These are phyloP conservation scores for Xylaria castorea DNA, from an alignment of 495 filamentous ascomycete species.

Conservation along the genomic window DNA sequence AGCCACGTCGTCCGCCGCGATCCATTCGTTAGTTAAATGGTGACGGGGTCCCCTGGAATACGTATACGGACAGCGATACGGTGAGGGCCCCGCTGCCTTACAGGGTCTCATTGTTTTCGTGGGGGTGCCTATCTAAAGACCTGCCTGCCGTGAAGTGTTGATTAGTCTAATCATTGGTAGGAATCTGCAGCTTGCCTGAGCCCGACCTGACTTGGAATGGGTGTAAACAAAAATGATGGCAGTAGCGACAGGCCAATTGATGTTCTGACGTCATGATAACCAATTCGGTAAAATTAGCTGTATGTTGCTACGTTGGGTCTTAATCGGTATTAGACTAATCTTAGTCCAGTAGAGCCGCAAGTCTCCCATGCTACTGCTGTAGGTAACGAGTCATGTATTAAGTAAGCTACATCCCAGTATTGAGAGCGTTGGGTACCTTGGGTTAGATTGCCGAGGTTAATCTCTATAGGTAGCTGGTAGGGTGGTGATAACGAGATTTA, in stretches of 20 bases:
- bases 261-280: slow-evolving; percentile 4
- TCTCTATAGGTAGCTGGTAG: background rate
- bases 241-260: background rate
- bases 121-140: background rate
- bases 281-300: background rate
- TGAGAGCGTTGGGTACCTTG: too few relatives aligned
- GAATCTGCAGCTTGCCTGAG: background rate
- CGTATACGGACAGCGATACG: slow-evolving; percentile 14
- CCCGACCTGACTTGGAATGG: background rate
- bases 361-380: background rate
- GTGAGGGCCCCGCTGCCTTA: background rate
- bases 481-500: background rate
- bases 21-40: background rate
- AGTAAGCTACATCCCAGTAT: too few relatives aligned
- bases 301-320: background rate
- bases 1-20: slow-evolving; percentile 10
- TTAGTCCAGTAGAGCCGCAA: background rate
- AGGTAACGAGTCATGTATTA: background rate
- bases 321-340: background rate
- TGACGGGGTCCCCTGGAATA: slow-evolving; percentile 11
- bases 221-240: background rate
- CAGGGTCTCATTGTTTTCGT: background rate
- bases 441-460: background rate
- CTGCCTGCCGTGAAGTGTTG: background rate
- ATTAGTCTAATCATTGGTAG: background rate